These are phyloP conservation scores for Verticillium klebahnii DNA, from an alignment of 2,329 filamentous ascomycete species.

Conservation along the genomic window DNA sequence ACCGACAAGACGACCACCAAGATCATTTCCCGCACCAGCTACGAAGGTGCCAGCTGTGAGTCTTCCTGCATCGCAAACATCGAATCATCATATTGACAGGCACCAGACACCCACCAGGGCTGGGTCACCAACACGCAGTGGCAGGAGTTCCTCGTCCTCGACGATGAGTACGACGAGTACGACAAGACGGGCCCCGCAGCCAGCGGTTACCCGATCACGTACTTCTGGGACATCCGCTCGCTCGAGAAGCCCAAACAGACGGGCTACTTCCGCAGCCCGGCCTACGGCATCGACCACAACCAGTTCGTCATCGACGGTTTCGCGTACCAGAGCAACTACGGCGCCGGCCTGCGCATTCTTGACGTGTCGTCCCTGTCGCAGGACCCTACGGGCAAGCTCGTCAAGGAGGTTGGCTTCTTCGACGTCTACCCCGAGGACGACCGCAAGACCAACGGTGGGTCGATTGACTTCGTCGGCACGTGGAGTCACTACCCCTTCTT, in stretches of 20 bases:
- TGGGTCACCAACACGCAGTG: slow-evolving; percentile 40
- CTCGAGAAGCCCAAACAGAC: slow-evolving; percentile 33
- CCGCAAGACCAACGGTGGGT: neutral
- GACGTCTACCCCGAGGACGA: slow-evolving; percentile 44
- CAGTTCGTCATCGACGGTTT: slow-evolving; percentile 36
- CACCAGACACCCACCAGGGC: slow-evolving; percentile 51
- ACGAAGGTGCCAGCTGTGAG: slow-evolving; percentile 36
- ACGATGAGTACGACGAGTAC: slow-evolving; percentile 49
- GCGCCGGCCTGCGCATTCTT: slow-evolving; percentile 34
- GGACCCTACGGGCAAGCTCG: slow-evolving; percentile 31
- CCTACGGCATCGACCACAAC: slow-evolving; percentile 38
- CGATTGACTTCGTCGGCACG: slow-evolving; percentile 33
- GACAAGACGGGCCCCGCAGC: slow-evolving; percentile 31
- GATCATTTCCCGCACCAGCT: slow-evolving; percentile 47
- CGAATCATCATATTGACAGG: neutral
- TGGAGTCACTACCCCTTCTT: slow-evolving; percentile 41
- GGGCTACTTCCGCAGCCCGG: slow-evolving; percentile 32
- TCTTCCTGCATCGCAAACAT: neutral
- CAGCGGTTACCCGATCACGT: slow-evolving; percentile 38
- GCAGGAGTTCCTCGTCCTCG: slow-evolving; percentile 37
- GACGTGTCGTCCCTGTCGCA: slow-evolving; percentile 23
- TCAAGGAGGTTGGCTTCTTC: slow-evolving; percentile 40
- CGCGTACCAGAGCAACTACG: slow-evolving; percentile 42
- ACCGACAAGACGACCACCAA: slow-evolving; percentile 38
- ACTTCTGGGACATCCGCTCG: slow-evolving; percentile 41